A percentile compares a stretch with the other conserved stretches of the same genome.
Evolutionary conservation across 2,329 filamentous ascomycete genomes (phyloP).

Genomic region (Corynespora cassiicola): DNA sequence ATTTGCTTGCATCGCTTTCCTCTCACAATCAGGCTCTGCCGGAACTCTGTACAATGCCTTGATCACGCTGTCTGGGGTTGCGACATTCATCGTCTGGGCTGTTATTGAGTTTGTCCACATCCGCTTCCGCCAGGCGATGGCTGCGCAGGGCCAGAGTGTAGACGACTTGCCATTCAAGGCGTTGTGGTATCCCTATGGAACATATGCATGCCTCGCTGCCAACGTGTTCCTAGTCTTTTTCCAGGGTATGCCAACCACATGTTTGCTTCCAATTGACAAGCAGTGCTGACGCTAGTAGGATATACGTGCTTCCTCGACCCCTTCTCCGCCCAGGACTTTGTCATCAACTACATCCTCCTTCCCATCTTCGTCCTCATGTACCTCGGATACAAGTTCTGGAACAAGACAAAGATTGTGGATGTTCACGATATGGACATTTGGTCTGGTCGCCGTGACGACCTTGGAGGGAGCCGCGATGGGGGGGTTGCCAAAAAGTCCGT

Average conservation of each 20-base stretch:
- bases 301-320: conserved; percentile 60
- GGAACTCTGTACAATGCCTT: conserved; percentile 65
- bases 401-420: too few species aligned
- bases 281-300: too few species aligned
- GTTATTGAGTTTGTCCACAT: conserved; percentile 64
- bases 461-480: too few species aligned
- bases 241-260: too few species aligned
- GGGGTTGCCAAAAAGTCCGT: too few species aligned
- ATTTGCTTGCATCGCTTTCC: conserved; percentile 49
- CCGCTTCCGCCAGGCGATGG: conserved; percentile 57
- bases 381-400: conserved; percentile 29
- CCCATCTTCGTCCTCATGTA: conserved; percentile 38
- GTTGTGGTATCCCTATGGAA: conserved; percentile 61
- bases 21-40: conserved; percentile 50
- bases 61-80: conserved; percentile 69
- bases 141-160: conserved; percentile 56
- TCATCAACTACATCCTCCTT: conserved; percentile 56
- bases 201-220: conserved; percentile 40
- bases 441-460: too few species aligned
- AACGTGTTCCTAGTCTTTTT: conserved; percentile 38
- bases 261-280: too few species aligned
- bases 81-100: conserved; percentile 61
- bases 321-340: conserved; percentile 54
- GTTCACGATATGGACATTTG: conserved; percentile 2
- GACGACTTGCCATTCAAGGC: conserved; percentile 62